A percentile compares a stretch with the other conserved stretches of the same genome.
phyloP scores from a whole-genome alignment of 129 eudicot genomes.

The Centaurea solstitialis region DNA sequence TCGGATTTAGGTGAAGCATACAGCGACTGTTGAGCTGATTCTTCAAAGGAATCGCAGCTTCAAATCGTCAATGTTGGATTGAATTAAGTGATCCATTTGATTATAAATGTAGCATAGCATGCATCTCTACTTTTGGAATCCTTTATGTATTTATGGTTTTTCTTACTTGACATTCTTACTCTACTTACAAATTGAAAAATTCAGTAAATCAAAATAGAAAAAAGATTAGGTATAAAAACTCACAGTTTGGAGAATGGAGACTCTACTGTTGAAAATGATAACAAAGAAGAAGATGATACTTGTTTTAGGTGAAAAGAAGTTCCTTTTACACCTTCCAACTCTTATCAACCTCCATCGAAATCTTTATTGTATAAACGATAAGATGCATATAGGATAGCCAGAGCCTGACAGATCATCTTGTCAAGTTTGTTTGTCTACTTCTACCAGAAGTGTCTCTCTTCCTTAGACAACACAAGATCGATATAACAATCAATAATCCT shows the following conservation, averaged over 20 bases:
- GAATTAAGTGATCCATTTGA: background rate
- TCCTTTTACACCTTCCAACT: no score
- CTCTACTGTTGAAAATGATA: conserved; percentile 27
- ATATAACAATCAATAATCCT: conserved; percentile 44
- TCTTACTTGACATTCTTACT: conserved; percentile 14
- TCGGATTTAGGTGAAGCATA: background rate
- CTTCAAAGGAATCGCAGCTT: background rate
- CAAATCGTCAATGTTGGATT: background rate
- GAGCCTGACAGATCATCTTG: conserved; percentile 12
- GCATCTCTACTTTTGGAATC: no score
- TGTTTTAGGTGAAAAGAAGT: no score
- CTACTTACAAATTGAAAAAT: conserved; percentile 26
- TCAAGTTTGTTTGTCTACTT: conserved; percentile 23
- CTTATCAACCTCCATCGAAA: no score
- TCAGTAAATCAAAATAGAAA: conserved; percentile 14
- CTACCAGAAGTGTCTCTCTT: conserved; percentile 31
- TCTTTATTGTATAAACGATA: no score
- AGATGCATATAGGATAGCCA: background rate
- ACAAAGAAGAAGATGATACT: no score
- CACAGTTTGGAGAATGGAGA: conserved; percentile 30
- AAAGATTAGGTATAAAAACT: conserved; percentile 25
- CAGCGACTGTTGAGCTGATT: background rate
- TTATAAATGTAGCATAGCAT: no score
- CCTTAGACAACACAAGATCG: conserved; percentile 35
- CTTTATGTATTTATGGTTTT: no score